These are phyloP conservation scores for Centella asiatica DNA, from an alignment of 129 eudicot species.

Conservation along the genomic window DNA sequence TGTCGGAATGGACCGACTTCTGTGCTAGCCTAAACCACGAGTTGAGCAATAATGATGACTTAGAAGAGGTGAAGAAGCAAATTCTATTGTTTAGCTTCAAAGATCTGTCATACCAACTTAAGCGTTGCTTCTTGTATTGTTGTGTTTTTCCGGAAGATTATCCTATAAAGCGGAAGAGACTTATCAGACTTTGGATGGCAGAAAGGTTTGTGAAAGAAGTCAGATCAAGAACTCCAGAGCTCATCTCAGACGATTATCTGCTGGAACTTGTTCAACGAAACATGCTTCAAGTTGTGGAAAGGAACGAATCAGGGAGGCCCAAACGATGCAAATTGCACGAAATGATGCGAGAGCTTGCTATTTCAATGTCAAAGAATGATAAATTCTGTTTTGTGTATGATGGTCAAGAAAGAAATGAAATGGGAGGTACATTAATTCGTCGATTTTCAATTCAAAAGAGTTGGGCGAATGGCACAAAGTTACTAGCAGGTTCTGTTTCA, in stretches of 20 bases:
- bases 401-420: background rate
- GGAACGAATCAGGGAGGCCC: background rate
- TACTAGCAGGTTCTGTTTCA: background rate
- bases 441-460: background rate
- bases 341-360: constrained; percentile 22
- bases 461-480: background rate
- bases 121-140: no score
- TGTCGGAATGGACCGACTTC: background rate
- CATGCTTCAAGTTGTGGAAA: background rate
- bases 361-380: background rate
- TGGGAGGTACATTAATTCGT: background rate
- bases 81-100: background rate
- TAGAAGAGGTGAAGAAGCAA: background rate
- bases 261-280: background rate
- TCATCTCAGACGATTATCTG: constrained; percentile 8
- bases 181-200: constrained; percentile 16
- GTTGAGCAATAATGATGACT: background rate
- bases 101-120: background rate
- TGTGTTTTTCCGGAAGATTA: constrained; percentile 16
- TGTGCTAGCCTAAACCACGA: background rate
- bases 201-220: constrained; percentile 9
- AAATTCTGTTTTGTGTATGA: background rate
- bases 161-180: background rate
- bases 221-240: background rate
- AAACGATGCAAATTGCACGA: constrained; percentile 16